Percentiles rank a stretch among this genome's conserved stretches.
Evolutionary conservation across 805 yeast species (phyloP).

Genomic region (Kluyveromyces starmeri): DNA sequence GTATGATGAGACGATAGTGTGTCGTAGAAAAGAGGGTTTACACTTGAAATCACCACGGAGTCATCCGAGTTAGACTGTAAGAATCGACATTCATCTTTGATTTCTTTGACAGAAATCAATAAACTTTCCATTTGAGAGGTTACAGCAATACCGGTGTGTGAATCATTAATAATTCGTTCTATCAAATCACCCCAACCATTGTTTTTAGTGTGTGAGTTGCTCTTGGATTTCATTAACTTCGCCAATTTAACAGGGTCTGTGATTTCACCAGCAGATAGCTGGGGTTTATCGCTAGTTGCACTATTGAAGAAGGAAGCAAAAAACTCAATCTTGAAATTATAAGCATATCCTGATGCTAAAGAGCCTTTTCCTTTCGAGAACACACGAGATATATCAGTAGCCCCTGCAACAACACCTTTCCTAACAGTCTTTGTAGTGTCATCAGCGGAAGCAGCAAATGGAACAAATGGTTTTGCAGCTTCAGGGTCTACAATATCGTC

Average conservation of each 20-base stretch:
- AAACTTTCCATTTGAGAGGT: slow-evolving; percentile 73
- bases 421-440: slow-evolving; percentile 37
- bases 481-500: slow-evolving; percentile 9
- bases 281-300: background rate
- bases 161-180: slow-evolving; percentile 68
- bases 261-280: slow-evolving; percentile 25
- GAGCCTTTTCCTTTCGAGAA: slow-evolving; percentile 59
- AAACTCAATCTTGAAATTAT: slow-evolving; percentile 60
- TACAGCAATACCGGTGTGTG: slow-evolving; percentile 66
- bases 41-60: slow-evolving; percentile 55
- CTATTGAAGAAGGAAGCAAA: slow-evolving; percentile 52
- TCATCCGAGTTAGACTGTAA: slow-evolving; percentile 38
- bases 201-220: slow-evolving; percentile 25
- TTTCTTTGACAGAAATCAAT: slow-evolving; percentile 64
- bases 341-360: slow-evolving; percentile 51
- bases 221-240: slow-evolving; percentile 1
- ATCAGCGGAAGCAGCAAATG: slow-evolving; percentile 12
- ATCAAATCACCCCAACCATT: slow-evolving; percentile 87
- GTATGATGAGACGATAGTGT: slow-evolving; percentile 44
- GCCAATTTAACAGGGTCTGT: slow-evolving; percentile 12
- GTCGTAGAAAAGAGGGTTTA: slow-evolving; percentile 40
- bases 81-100: slow-evolving; percentile 40
- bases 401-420: slow-evolving; percentile 85
- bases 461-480: slow-evolving; percentile 17
- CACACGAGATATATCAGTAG: slow-evolving; percentile 71